A percentile compares a stretch with the other conserved stretches of the same genome.
Evolutionary conservation across 345 rosid genomes (phyloP).

Genomic region (Gossypium australe): DNA sequence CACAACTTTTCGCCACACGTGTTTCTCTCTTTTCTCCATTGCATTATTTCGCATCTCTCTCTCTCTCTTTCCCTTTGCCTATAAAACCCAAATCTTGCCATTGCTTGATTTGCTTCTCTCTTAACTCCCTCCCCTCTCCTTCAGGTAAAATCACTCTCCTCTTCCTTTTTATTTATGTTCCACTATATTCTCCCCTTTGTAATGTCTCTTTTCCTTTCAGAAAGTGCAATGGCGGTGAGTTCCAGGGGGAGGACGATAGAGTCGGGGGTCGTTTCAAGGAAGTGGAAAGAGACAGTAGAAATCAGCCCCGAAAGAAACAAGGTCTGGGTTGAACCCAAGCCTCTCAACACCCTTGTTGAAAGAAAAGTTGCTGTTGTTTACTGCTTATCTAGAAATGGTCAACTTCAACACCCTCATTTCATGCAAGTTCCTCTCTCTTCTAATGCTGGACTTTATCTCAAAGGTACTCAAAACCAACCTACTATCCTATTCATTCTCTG

Average conservation of each 20-base stretch:
- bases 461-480: slow-evolving; percentile 47
- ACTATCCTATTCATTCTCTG: background rate
- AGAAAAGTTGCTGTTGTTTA: slow-evolving; percentile 74
- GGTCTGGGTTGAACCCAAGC: slow-evolving; percentile 49
- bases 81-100: slow-evolving; percentile 19
- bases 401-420: slow-evolving; percentile 97
- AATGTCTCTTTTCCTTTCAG: background rate
- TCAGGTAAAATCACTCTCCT: background rate
- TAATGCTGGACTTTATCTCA: slow-evolving; percentile 67
- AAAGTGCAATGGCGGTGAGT: slow-evolving; percentile 31
- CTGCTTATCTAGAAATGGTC: slow-evolving; percentile 80
- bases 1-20: too few species aligned
- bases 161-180: background rate
- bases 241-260: slow-evolving; percentile 44
- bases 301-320: slow-evolving; percentile 68
- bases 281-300: slow-evolving; percentile 34
- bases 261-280: slow-evolving; percentile 35
- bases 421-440: slow-evolving; percentile 85
- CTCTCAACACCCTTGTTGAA: slow-evolving; percentile 23
- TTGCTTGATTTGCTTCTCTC: background rate
- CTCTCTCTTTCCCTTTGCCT: slow-evolving; percentile 1
- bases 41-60: too few species aligned
- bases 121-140: background rate
- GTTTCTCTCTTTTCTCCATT: too few species aligned
- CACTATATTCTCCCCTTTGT: background rate